phyloP scores from a whole-genome alignment of 2,329 filamentous ascomycete species.

The Colletotrichum brevisporum region DNA sequence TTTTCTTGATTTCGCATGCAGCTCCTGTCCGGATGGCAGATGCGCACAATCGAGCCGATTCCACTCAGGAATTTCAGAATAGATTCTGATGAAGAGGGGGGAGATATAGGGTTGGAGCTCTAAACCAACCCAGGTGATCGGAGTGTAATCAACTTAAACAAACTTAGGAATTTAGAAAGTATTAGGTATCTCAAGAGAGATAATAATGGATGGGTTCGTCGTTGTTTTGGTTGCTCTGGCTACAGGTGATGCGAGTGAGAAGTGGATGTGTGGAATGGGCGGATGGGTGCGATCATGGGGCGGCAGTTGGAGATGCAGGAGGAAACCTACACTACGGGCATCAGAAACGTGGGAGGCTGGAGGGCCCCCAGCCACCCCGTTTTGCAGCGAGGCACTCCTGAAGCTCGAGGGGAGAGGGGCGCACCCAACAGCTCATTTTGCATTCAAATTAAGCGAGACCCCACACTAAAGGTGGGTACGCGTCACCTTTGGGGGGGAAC shows the following conservation, averaged over 20 bases:
- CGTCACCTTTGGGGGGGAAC: constrained; percentile 23
- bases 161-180: constrained; percentile 16
- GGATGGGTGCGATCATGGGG: constrained; percentile 37
- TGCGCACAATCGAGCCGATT: constrained; percentile 14
- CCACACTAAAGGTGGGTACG: constrained; percentile 24
- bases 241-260: constrained; percentile 39
- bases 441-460: constrained; percentile 36
- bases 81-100: constrained; percentile 2
- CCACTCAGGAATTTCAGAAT: background rate
- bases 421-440: constrained; percentile 12
- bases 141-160: constrained; percentile 8
- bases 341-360: constrained; percentile 38
- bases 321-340: constrained; percentile 30
- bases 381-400: constrained; percentile 20
- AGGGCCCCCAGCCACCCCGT: constrained; percentile 37
- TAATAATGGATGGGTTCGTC: constrained; percentile 14
- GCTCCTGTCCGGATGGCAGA: background rate
- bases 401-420: constrained; percentile 23
- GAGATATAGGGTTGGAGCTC: constrained; percentile 19
- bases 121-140: constrained; percentile 12
- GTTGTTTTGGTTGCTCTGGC: constrained; percentile 38
- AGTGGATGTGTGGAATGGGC: constrained; percentile 39
- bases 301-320: constrained; percentile 34
- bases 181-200: constrained; percentile 15
- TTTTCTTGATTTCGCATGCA: constrained; percentile 9